A percentile compares a stretch with the other conserved stretches of the same genome.
Conservation (phyloP, 2,329 filamentous ascomycete species). For the Arthrinium phaeospermum region DNA sequence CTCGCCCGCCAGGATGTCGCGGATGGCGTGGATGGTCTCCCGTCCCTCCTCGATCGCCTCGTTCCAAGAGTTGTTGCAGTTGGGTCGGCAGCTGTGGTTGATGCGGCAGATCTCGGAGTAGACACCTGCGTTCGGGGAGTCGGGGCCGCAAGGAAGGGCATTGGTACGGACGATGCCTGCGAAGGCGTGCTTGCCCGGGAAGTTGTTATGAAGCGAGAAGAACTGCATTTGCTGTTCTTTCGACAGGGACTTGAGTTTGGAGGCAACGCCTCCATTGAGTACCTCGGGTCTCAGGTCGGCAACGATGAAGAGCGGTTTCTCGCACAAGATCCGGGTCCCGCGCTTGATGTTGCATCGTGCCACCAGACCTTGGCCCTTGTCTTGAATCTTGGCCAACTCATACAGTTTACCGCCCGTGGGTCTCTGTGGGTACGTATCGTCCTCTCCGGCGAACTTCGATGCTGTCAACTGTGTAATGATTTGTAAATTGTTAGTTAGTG, state of each 20-base stretch:
- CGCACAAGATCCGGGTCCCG: slow-evolving; percentile 46
- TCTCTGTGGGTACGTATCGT: too few species aligned
- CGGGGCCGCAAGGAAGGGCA: slow-evolving; percentile 37
- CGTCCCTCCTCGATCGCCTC: slow-evolving; percentile 19
- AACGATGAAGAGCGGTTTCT: slow-evolving; percentile 44
- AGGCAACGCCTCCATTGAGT: slow-evolving; percentile 20
- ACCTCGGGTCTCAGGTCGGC: background rate
- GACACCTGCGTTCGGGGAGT: slow-evolving; percentile 30
- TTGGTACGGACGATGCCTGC: slow-evolving; percentile 38
- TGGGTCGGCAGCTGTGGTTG: slow-evolving; percentile 43
- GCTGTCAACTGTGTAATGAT: too few species aligned
- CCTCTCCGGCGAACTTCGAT: too few species aligned
- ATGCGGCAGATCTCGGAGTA: slow-evolving; percentile 40
- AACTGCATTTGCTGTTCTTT: slow-evolving; percentile 30
- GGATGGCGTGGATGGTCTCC: slow-evolving; percentile 40
- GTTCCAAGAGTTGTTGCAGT: slow-evolving; percentile 39
- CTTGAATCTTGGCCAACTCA: too few species aligned
- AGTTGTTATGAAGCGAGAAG: slow-evolving; percentile 41
- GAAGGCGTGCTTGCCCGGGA: slow-evolving; percentile 33
- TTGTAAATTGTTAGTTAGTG: too few species aligned
- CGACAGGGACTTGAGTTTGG: slow-evolving; percentile 24
- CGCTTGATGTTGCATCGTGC: slow-evolving; percentile 42
- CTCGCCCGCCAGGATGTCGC: slow-evolving; percentile 35
- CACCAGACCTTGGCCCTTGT: too few species aligned
- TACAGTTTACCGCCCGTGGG: too few species aligned